Evolutionary conservation across 1,284 basidiomycete genomes (phyloP).

Genomic region (Melanopsichium pennsylvanicum): DNA sequence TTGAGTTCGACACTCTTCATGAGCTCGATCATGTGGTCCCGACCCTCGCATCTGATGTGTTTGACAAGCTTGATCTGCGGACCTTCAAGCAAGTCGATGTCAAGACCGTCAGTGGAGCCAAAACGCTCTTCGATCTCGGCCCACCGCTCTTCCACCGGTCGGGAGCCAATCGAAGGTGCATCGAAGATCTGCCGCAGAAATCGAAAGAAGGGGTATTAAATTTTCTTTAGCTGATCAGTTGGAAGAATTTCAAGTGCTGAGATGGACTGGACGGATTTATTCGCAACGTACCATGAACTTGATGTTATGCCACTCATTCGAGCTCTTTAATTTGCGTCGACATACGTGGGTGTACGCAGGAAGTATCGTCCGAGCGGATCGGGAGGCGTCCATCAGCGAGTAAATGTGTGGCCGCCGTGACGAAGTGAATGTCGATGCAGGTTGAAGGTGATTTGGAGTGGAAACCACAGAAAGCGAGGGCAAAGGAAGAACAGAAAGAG

Average conservation of each 20-base stretch:
- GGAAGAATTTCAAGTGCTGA: no score
- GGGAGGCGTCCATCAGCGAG: constrained; percentile 5
- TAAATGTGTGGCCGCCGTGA: constrained; percentile 12
- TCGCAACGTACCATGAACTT: constrained; percentile 71
- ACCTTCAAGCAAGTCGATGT: constrained; percentile 26
- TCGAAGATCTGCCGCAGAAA: constrained; percentile 76
- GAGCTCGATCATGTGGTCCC: constrained; percentile 71
- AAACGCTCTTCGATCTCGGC: constrained; percentile 70
- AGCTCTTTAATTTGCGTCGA: constrained; percentile 73
- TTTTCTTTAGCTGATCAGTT: no score
- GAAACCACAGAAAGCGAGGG: not conserved
- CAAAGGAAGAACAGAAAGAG: constrained; percentile 11
- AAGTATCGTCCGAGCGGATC: constrained; percentile 62
- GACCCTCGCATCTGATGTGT: constrained; percentile 70
- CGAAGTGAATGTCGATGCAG: not conserved
- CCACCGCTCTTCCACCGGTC: constrained; percentile 73
- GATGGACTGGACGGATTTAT: no score
- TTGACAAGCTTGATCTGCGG: constrained; percentile 71
- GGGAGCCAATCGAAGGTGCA: constrained; percentile 70
- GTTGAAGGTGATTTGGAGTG: no score
- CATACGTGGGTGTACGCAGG: constrained; percentile 66
- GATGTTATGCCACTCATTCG: constrained; percentile 72
- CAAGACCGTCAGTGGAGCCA: constrained; percentile 65
- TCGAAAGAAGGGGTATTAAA: no score
- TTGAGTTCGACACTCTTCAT: constrained; percentile 71